Base-by-base conservation (phyloP, 345 rosid species). In the Citrus mangshanensis region DNA sequence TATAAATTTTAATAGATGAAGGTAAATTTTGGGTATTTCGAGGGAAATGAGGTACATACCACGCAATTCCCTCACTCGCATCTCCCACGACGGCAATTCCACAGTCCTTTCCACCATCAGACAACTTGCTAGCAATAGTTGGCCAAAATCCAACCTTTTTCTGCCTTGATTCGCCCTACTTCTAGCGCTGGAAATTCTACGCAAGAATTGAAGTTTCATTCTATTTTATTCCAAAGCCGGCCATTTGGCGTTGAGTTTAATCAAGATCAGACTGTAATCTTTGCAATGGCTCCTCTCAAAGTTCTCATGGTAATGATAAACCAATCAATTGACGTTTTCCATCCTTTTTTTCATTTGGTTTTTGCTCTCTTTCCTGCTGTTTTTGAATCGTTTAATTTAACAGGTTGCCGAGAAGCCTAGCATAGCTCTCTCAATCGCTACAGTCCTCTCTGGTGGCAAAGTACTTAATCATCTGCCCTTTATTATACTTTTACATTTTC, bases 351-450 rank as follows among this genome's bases (percentile, higher is more conserved):
- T 70, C 34, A 9, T 40, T 40, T 9, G 46, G 46, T 9, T 70
- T 4, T 19, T 27, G 9, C 14, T 19, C 51, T 27, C 13, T 49
- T 27, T 70, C 60, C 28, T 0, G 8, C 60, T 7, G 1, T 18
- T 27, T 24, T 27, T 7, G 18, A 49, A 14, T 40, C 34, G 7
- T 38, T 70, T 27, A 22, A 27, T 49, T 46, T 8, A n/a, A 13
- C 73, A 70, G 99, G 95, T 95, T 70, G 98, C 99, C 16, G 99
- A 95, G 90, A 95, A 95, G 92, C 99, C 98, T 28, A 93, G 98
- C 88, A 93, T 95, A 63, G 99, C 99, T 21, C 85, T 83, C 86
- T 93, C 96, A 70, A 88, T 95, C 24, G 99, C 99, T 79, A 86
- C 97, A 42, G 91, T 84, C 19, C 93, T 93, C 83, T 92, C 97